phyloP scores from a whole-genome alignment of 2,329 filamentous ascomycete genomes.

The Colletotrichum sojae region DNA sequence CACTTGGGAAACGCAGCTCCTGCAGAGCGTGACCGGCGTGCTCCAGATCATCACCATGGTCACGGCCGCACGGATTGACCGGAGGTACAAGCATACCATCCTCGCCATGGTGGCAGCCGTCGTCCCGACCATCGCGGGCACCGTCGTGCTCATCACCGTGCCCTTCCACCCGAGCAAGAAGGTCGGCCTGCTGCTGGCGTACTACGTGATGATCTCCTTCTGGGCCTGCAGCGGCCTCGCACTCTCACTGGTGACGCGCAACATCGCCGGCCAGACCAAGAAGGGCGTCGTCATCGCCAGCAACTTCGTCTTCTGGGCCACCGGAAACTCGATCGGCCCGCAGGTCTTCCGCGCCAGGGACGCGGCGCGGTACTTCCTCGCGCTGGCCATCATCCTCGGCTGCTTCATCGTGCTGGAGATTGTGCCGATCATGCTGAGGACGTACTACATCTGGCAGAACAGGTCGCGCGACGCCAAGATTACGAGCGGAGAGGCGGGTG shows the following conservation, averaged over 20 bases:
- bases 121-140: constrained; percentile 66
- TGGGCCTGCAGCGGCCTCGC: constrained; percentile 58
- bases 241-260: constrained; percentile 57
- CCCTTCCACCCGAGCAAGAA: constrained; percentile 50
- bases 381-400: constrained; percentile 15
- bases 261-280: constrained; percentile 60
- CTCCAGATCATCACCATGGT: constrained; percentile 81
- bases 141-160: constrained; percentile 53
- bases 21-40: constrained; percentile 81
- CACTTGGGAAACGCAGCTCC: constrained; percentile 76
- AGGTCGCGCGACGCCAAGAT: constrained; percentile 29
- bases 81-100: constrained; percentile 77
- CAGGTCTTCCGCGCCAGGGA: constrained; percentile 54
- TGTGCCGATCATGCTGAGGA: constrained; percentile 15
- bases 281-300: constrained; percentile 58
- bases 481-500: constrained; percentile 17
- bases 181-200: constrained; percentile 55
- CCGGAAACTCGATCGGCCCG: constrained; percentile 59
- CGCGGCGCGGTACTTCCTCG: constrained; percentile 50
- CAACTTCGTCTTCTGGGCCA: constrained; percentile 57
- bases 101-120: constrained; percentile 76
- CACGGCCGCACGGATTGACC: constrained; percentile 76
- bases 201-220: constrained; percentile 62
- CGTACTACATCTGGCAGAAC: constrained; percentile 35
- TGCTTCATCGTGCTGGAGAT: constrained; percentile 27